Conservation (phyloP, 805 yeast genomes). For the Dipodascus albidus region DNA sequence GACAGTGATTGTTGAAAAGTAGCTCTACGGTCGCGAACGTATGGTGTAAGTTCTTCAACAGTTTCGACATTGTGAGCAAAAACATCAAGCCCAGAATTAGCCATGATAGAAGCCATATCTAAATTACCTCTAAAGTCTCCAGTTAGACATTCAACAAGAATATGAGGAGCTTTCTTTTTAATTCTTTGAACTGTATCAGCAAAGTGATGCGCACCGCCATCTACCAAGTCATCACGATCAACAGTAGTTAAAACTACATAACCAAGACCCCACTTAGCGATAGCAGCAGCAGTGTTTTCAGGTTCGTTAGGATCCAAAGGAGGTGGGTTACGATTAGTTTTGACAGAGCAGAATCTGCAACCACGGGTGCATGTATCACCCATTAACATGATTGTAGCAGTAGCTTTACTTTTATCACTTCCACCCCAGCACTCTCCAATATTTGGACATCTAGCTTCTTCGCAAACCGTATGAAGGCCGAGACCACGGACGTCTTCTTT, state of each 20-base stretch:
- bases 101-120: constrained; percentile 67
- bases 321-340: constrained; percentile 78
- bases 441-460: constrained; percentile 98
- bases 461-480: constrained; percentile 90
- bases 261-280: constrained; percentile 95
- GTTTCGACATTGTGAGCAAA: constrained; percentile 97
- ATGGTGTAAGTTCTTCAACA: constrained; percentile 89
- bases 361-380: constrained; percentile 99
- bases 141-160: constrained; percentile 81
- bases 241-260: constrained; percentile 96
- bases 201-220: constrained; percentile 89
- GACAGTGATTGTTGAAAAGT: constrained; percentile 79
- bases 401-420: constrained; percentile 74
- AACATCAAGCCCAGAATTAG: constrained; percentile 82
- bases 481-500: constrained; percentile 82
- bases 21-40: constrained; percentile 92
- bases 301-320: constrained; percentile 95
- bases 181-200: constrained; percentile 78
- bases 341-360: constrained; percentile 96
- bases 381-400: constrained; percentile 94
- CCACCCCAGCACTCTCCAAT: constrained; percentile 99
- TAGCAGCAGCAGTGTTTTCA: constrained; percentile 94
- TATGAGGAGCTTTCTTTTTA: constrained; percentile 80
- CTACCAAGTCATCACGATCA: constrained; percentile 87
- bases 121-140: constrained; percentile 95